phyloP scores from a whole-genome alignment of 2,329 filamentous ascomycete species.

The Fusarium annulatum region DNA sequence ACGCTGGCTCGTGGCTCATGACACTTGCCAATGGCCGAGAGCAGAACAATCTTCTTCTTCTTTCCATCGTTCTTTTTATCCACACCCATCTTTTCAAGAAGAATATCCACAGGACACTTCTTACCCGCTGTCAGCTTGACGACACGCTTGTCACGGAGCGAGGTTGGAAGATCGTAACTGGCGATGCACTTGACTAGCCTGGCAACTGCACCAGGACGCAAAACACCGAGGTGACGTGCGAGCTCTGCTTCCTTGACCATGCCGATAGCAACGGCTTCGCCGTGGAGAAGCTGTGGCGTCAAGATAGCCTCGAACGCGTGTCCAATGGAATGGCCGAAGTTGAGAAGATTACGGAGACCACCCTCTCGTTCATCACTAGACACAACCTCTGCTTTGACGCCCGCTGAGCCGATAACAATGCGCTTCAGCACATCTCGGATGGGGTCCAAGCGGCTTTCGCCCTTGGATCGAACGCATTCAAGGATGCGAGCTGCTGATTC shows the following conservation, averaged over 20 bases:
- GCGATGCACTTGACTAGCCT: constrained; percentile 92
- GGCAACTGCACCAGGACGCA: constrained; percentile 88
- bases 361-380: constrained; percentile 95
- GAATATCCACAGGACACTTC: constrained; percentile 83
- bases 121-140: constrained; percentile 86
- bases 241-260: constrained; percentile 99
- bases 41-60: constrained; percentile 94
- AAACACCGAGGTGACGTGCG: constrained; percentile 85
- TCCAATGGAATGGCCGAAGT: constrained; percentile 98
- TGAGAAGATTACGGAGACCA: constrained; percentile 91
- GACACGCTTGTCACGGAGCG: constrained; percentile 84
- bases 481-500: constrained; percentile 82
- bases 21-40: constrained; percentile 90
- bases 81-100: constrained; percentile 94
- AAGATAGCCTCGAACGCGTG: constrained; percentile 96
- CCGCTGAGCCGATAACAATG: constrained; percentile 89
- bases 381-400: constrained; percentile 93
- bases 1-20: constrained; percentile 88
- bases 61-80: constrained; percentile 98
- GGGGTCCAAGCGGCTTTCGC: constrained; percentile 70
- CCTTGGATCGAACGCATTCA: constrained; percentile 48
- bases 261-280: constrained; percentile 94
- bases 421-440: constrained; percentile 79
- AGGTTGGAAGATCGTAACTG: constrained; percentile 91
- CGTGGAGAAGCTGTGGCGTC: constrained; percentile 94